phyloP scores from a whole-genome alignment of 768 basidiomycete genomes.

The Phlegmacium glaucopus region DNA sequence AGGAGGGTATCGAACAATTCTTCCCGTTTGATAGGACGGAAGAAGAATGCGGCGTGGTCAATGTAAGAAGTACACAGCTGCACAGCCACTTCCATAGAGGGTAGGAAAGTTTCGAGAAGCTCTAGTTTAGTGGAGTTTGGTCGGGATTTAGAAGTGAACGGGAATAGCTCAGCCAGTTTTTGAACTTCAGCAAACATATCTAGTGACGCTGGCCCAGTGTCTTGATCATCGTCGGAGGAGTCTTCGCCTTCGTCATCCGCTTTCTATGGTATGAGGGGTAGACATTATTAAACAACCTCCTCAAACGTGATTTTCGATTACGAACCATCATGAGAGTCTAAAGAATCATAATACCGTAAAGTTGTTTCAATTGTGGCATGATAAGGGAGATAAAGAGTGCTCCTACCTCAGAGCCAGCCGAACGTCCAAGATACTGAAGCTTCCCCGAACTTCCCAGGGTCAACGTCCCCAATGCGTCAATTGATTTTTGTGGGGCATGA shows the following conservation, averaged over 20 bases:
- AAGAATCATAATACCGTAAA: neutral
- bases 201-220: neutral
- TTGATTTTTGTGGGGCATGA: conserved; percentile 28
- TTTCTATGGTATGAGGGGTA: conserved; percentile 12
- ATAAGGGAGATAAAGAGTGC: conserved; percentile 2
- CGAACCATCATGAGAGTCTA: conserved; percentile 42
- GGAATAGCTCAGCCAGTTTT: conserved; percentile 37
- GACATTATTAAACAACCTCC: neutral
- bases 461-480: conserved; percentile 63
- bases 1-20: conserved; percentile 41
- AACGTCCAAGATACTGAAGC: conserved; percentile 62
- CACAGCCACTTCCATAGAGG: conserved; percentile 39
- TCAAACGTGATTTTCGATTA: neutral
- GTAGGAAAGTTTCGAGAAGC: conserved; percentile 38
- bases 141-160: conserved; percentile 32
- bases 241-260: conserved; percentile 22
- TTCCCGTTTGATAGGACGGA: conserved; percentile 46
- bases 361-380: no score
- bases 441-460: conserved; percentile 59
- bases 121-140: conserved; percentile 27
- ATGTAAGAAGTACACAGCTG: conserved; percentile 40
- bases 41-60: conserved; percentile 45
- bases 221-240: conserved; percentile 14
- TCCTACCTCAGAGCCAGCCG: conserved; percentile 57
- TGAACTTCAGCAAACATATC: conserved; percentile 26